Conservation (phyloP, 2,329 filamentous ascomycete species). For the Colletotrichum coccodes region DNA sequence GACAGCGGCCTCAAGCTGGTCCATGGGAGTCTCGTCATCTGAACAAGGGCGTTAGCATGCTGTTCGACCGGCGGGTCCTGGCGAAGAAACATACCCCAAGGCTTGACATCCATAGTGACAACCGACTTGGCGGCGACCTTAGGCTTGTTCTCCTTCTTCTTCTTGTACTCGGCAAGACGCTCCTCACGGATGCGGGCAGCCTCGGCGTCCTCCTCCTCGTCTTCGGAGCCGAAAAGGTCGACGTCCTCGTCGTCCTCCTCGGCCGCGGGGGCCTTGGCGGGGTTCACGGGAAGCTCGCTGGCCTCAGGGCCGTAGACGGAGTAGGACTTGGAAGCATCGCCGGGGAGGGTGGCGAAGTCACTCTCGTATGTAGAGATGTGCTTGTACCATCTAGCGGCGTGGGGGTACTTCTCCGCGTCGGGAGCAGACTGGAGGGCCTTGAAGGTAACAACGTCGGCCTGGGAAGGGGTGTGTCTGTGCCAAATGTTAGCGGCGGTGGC, state of each 20-base stretch:
- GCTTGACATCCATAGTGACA: slow-evolving; percentile 96
- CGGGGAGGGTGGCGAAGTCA: slow-evolving; percentile 90
- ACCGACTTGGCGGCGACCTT: slow-evolving; percentile 97
- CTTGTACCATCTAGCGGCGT: slow-evolving; percentile 98
- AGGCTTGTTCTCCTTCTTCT: slow-evolving; percentile 95
- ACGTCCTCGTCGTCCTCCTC: slow-evolving; percentile 84
- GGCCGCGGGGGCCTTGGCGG: slow-evolving; percentile 80
- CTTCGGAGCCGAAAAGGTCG: slow-evolving; percentile 92
- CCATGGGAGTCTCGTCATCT: slow-evolving; percentile 96
- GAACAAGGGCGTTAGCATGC: slow-evolving; percentile 36
- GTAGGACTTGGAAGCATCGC: slow-evolving; percentile 89
- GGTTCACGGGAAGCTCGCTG: slow-evolving; percentile 81
- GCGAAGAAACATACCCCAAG: slow-evolving; percentile 81
- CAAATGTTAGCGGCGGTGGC: slow-evolving; percentile 18
- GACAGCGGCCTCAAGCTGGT: slow-evolving; percentile 81
- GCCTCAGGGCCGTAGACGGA: slow-evolving; percentile 91
- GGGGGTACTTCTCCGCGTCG: slow-evolving; percentile 86
- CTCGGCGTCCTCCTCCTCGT: slow-evolving; percentile 94
- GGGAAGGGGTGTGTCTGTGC: slow-evolving; percentile 73
- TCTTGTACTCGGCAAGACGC: slow-evolving; percentile 91
- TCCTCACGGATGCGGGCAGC: slow-evolving; percentile 86
- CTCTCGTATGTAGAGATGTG: slow-evolving; percentile 93
- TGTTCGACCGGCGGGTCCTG: neutral
- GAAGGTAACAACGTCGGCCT: slow-evolving; percentile 96
- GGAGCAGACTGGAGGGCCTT: slow-evolving; percentile 85